Conservation (phyloP, 2,329 filamentous ascomycete genomes). For the Colletotrichum sp. region DNA sequence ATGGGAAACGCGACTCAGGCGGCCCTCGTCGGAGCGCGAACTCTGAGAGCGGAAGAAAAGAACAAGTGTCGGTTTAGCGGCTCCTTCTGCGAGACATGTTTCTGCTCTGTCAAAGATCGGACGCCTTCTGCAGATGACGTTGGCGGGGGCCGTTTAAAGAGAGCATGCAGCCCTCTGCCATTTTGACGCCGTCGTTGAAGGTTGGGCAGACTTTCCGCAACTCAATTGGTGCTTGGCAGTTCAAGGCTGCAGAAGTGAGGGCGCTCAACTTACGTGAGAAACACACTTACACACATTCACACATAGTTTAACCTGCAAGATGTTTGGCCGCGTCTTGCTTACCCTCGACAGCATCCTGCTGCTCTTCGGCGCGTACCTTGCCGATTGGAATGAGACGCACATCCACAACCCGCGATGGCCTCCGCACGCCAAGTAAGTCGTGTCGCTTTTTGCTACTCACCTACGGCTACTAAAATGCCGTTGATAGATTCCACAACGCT, state of each 20-base stretch:
- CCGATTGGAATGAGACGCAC: slow-evolving; percentile 45
- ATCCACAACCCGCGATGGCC: slow-evolving; percentile 49
- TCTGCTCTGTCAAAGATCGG: not conserved
- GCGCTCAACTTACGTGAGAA: not conserved
- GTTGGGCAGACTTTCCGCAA: not conserved
- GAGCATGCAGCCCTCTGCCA: not conserved
- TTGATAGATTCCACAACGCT: slow-evolving; percentile 42
- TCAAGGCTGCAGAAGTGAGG: not conserved
- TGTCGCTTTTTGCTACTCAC: not conserved
- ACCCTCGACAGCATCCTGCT: slow-evolving; percentile 42
- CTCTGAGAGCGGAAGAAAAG: not conserved
- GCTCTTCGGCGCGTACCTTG: slow-evolving; percentile 40
- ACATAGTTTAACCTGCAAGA: not conserved
- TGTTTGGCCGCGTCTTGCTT: slow-evolving; percentile 45
- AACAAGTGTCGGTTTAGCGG: not conserved
- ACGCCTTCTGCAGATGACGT: not conserved
- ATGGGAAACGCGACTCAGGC: not conserved
- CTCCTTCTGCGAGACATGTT: not conserved
- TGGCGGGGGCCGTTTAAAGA: not conserved
- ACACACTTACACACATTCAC: not conserved
- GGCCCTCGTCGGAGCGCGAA: not conserved
- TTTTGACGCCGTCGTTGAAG: not conserved
- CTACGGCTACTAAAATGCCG: not conserved
- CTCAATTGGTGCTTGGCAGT: not conserved
- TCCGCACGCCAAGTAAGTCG: slow-evolving; percentile 48